Conservation (phyloP, 2,329 filamentous ascomycete genomes). For the Chaetomium strumarium region DNA sequence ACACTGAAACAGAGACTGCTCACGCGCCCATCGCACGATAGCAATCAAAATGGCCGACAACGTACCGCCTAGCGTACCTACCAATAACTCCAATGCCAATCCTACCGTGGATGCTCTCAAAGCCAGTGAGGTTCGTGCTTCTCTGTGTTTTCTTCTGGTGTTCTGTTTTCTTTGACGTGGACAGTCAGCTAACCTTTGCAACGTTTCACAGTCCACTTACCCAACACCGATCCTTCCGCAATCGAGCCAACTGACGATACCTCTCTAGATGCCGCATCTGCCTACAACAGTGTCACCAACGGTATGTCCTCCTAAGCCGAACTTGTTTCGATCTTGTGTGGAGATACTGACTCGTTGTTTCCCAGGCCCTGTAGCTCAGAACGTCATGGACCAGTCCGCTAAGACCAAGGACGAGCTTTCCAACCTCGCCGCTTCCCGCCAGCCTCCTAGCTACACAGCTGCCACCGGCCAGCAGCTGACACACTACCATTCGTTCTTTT, state of each 20-base stretch:
- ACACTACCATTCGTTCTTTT: constrained; percentile 67
- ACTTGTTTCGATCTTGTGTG: not conserved
- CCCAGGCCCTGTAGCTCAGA: constrained; percentile 53
- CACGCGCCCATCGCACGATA: constrained; percentile 13
- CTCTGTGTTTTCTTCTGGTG: not conserved
- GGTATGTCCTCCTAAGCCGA: constrained; percentile 30
- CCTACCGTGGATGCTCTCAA: constrained; percentile 43
- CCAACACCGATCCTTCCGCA: constrained; percentile 7
- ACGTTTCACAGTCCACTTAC: constrained; percentile 29
- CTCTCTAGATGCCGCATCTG: constrained; percentile 42
- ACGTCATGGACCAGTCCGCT: constrained; percentile 49
- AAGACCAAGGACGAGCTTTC: constrained; percentile 53
- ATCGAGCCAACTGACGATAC: constrained; percentile 30
- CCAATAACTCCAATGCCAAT: constrained; percentile 39
- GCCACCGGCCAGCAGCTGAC: constrained; percentile 59
- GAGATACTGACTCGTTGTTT: constrained; percentile 17
- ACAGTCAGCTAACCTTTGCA: constrained; percentile 30
- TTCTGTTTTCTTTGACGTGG: constrained; percentile 3
- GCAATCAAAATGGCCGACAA: constrained; percentile 38
- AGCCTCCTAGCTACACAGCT: constrained; percentile 47
- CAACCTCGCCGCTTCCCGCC: constrained; percentile 52
- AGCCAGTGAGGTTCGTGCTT: constrained; percentile 42
- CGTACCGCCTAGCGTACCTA: constrained; percentile 17
- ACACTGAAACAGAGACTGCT: not conserved
- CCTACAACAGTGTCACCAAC: constrained; percentile 43